Evolutionary conservation across 306 rosid species (phyloP).

Genomic region (Lupinus albus): DNA sequence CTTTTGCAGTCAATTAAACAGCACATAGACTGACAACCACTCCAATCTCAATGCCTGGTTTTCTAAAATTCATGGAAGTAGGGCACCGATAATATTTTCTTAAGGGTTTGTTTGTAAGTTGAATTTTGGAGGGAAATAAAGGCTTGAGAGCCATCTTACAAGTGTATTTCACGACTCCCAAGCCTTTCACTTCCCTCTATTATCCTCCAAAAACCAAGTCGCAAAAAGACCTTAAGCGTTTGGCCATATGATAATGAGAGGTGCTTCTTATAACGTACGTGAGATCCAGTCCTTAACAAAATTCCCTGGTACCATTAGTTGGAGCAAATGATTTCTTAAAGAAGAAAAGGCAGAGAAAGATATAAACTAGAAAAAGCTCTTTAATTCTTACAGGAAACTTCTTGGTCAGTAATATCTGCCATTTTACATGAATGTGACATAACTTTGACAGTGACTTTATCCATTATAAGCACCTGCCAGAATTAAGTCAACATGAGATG

Average conservation of each 20-base stretch:
- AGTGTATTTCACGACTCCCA: too few species aligned
- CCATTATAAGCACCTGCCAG: conserved; percentile 88
- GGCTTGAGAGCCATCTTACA: too few species aligned
- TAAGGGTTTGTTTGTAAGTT: neutral
- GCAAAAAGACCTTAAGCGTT: conserved; percentile 3
- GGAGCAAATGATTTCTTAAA: conserved; percentile 10
- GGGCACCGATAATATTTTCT: neutral
- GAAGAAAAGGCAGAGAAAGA: conserved; percentile 7
- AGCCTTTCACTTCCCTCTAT: too few species aligned
- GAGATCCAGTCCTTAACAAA: neutral
- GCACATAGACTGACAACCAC: conserved; percentile 4
- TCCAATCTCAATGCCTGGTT: neutral
- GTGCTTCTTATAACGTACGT: conserved; percentile 18
- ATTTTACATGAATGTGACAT: conserved; percentile 95
- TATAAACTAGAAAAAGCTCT: neutral
- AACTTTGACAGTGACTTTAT: conserved; percentile 90
- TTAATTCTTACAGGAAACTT: conserved; percentile 76
- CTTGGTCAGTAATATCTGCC: conserved; percentile 98
- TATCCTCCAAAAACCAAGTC: too few species aligned
- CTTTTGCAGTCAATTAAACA: neutral
- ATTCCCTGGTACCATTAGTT: neutral
- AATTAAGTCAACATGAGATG: conserved; percentile 11
- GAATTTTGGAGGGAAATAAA: too few species aligned
- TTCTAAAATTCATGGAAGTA: neutral
- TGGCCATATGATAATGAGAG: neutral